Percentiles rank a stretch among this genome's conserved stretches.
phyloP scores from a whole-genome alignment of 805 yeast genomes.

The Helenozyma baotianmanensis region DNA sequence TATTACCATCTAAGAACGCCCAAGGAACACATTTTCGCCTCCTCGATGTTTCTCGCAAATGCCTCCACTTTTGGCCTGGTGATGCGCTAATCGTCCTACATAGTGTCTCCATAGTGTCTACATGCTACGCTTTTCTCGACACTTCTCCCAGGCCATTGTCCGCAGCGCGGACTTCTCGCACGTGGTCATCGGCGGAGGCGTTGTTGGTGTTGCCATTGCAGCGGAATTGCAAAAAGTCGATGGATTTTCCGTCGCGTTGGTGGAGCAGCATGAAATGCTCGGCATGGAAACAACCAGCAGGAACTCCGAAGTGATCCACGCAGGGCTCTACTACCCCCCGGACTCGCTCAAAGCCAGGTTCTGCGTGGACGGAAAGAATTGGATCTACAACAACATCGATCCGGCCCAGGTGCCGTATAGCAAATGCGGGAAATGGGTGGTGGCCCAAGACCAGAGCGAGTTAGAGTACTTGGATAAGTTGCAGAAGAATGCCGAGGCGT shows the following conservation, averaged over 20 bases:
- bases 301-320: conserved; percentile 90
- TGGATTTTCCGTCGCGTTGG: conserved; percentile 51
- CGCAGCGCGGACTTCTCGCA: conserved; percentile 55
- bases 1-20: too few species aligned
- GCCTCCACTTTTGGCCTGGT: too few species aligned
- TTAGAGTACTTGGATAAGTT: conserved; percentile 53
- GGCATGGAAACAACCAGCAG: conserved; percentile 87
- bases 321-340: conserved; percentile 78
- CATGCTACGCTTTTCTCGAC: too few species aligned
- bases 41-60: too few species aligned
- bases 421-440: conserved; percentile 80
- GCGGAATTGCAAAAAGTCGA: conserved; percentile 50
- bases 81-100: too few species aligned
- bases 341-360: conserved; percentile 61
- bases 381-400: conserved; percentile 46
- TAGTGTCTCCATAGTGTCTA: too few species aligned
- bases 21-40: too few species aligned
- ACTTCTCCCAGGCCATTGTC: background rate
- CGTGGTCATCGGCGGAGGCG: conserved; percentile 79
- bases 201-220: conserved; percentile 77
- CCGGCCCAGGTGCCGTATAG: conserved; percentile 44
- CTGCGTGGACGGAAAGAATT: conserved; percentile 70
- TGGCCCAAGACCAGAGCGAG: conserved; percentile 72
- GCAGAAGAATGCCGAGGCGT: conserved; percentile 42
- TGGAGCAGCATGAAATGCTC: conserved; percentile 61